Evolutionary conservation across 257 asterid species (phyloP), one percentile per base, ranked within the genome.

Genomic region (Plantago ovata): DNA sequence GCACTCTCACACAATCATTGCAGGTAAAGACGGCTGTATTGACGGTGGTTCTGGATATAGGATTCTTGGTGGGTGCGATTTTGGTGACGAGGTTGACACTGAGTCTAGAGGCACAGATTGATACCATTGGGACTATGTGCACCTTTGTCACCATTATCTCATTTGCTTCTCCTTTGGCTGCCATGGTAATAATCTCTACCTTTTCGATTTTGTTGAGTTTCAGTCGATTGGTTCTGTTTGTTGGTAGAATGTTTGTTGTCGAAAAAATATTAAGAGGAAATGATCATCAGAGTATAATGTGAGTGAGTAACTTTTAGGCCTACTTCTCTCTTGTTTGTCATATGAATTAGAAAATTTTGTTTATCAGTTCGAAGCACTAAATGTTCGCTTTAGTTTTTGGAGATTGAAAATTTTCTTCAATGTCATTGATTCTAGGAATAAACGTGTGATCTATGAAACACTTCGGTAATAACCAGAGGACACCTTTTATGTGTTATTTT

Each of bases 1-100:
- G n/a, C n/a, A n/a, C n/a, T n/a, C n/a, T n/a, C n/a, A n/a, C n/a
- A n/a, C n/a, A 61, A 56, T 14, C 47, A 18, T 47, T 47, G 2
- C 53, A 69, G 74, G 61, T 16, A 43, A 57, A n/a, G 62, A 69
- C 75, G 45, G 75, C 75, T 32, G 62, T 54, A 5, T 6, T 69
- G 22, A 70, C 56, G 62, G 61, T 28, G 58, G 47, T 63, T 3
- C 19, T 69, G 66, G 53, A 69, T 38, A 58, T 51, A 13, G 70
- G 75, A 12, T 7, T 62, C 7, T 19, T 57, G 61, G 60, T 33
- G 69, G 69, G 42, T 16, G 69, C 18, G 13, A 44, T 69, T 13
- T 41, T 49, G 66, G 58, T 51, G 42, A 70, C 63, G 10, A 56
- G 51, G 22, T 51, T 57, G 53, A 24, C 48, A 21, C 42, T 61